Evolutionary conservation across 2,329 filamentous ascomycete species (phyloP).

Genomic region (Phialocephala sp.): DNA sequence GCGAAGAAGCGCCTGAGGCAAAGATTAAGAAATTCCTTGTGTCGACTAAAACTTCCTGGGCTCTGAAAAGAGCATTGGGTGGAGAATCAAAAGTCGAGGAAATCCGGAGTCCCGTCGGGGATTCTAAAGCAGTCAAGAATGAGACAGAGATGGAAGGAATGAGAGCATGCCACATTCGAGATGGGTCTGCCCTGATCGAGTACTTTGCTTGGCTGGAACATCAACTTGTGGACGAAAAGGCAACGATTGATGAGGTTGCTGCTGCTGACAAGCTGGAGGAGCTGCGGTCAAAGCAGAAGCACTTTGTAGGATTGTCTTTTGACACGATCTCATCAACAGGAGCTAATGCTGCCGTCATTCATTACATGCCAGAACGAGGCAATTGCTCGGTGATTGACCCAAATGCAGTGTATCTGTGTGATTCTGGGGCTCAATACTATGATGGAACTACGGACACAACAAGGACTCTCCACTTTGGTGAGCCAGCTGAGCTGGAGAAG

Average conservation of each 20-base stretch:
- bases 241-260: constrained; percentile 81
- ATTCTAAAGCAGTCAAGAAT: constrained; percentile 95
- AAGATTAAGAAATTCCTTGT: constrained; percentile 72
- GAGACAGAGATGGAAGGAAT: constrained; percentile 88
- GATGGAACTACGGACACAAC: constrained; percentile 98
- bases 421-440: constrained; percentile 94
- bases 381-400: constrained; percentile 85
- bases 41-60: constrained; percentile 92
- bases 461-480: constrained; percentile 88
- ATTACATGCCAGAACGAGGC: constrained; percentile 88
- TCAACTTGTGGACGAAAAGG: constrained; percentile 76
- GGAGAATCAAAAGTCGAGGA: constrained; percentile 88
- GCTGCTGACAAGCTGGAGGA: constrained; percentile 91
- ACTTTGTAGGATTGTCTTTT: constrained; percentile 91
- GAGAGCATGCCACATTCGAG: constrained; percentile 90
- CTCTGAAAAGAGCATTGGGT: constrained; percentile 82
- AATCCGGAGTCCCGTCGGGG: constrained; percentile 81
- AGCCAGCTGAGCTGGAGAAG: constrained; percentile 81
- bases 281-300: constrained; percentile 68
- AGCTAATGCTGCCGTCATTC: constrained; percentile 83
- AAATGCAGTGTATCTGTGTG: constrained; percentile 87
- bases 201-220: constrained; percentile 98
- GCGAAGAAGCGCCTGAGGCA: constrained; percentile 42
- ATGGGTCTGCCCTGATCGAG: constrained; percentile 87
- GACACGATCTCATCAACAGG: constrained; percentile 96